phyloP scores from a whole-genome alignment of 176 grass and related monocot species.

The Chrysopogon serrulatus region DNA sequence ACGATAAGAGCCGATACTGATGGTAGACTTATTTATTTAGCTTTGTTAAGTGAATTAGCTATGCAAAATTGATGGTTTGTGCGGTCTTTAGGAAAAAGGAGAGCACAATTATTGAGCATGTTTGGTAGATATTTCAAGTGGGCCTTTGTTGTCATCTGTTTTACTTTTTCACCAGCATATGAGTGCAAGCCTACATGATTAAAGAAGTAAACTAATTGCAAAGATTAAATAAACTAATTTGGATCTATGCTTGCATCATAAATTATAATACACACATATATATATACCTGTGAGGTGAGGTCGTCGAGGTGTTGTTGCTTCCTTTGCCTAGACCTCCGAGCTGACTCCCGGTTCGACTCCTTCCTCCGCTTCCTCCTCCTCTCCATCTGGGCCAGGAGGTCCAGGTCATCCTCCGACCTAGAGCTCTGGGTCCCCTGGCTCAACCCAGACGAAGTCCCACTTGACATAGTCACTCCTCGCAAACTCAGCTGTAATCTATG shows the following conservation, averaged over 20 bases:
- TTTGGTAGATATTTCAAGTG: slow-evolving; percentile 22
- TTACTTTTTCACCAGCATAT: slow-evolving; percentile 20
- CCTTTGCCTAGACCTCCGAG: slow-evolving; percentile 60
- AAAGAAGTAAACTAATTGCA: background rate
- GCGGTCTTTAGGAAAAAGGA: background rate
- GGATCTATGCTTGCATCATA: background rate
- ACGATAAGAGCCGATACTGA: background rate
- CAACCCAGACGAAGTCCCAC: slow-evolving; percentile 41
- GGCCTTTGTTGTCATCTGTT: background rate
- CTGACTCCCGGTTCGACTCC: slow-evolving; percentile 88
- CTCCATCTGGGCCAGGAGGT: slow-evolving; percentile 43
- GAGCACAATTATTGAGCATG: slow-evolving; percentile 24
- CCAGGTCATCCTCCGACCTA: background rate
- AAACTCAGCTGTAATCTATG: background rate
- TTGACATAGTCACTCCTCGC: slow-evolving; percentile 43
- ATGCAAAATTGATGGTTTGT: background rate
- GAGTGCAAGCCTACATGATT: slow-evolving; percentile 7
- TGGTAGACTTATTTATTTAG: background rate
- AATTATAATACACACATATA: background rate
- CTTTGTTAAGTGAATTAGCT: background rate
- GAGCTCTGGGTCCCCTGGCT: slow-evolving; percentile 7
- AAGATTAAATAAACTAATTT: background rate
- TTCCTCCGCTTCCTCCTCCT: slow-evolving; percentile 61
- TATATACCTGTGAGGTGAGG: slow-evolving; percentile 45
- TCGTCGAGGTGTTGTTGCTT: slow-evolving; percentile 78